Evolutionary conservation across 352 stramenopile species (phyloP), one percentile per base, ranked within the genome.

Genomic region (Lagenidium giganteum): DNA sequence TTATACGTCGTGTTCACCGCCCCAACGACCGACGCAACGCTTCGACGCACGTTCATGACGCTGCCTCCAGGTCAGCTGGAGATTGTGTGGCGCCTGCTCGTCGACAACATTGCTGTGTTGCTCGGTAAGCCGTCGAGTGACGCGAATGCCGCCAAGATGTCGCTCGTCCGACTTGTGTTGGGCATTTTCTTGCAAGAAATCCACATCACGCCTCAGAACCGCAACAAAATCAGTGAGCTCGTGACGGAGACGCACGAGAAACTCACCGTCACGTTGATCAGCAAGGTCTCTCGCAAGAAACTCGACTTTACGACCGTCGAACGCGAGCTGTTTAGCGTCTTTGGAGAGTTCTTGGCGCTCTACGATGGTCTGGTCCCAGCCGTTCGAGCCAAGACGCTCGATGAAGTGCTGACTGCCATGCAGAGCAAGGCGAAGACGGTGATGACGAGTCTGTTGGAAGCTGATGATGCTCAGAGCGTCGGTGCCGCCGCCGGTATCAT

Each of bases 141-240:
- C 11, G 35, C 28, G 23, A 27, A 51, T 5, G 25, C 39, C 0
- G 54, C 40, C 28, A 54, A 47, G 40, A 54, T 91, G 22, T 57
- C 61, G 2, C 49, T 91, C 44, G 72, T 71, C 18, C 83, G 83
- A 5, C 67, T 83, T n/a, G 39, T 93, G 5, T 85, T 91, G 47
- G 71, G 78, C 35, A 59, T 70, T 16, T 94, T 91, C 22, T 40
- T 87, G 1, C 74, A 92, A 44, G 80, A 94, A 55, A 64, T 94
- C 40, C 75, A 92, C 35, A 80, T 91, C 41, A 81, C 73, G 20
- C 73, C 77, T 26, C 67, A 89, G 47, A 88, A 83, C 41, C 80
- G 76, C 17, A 49, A 38, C 1, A 89, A 85, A 47, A 54, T 94
- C 7, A 41, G 68, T 16, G 42, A 54, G 3, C 57, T 88, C 25